Percentiles rank a stretch among this genome's conserved stretches.
Conservation (phyloP, 768 basidiomycete genomes). For the Leccinum boreale region DNA sequence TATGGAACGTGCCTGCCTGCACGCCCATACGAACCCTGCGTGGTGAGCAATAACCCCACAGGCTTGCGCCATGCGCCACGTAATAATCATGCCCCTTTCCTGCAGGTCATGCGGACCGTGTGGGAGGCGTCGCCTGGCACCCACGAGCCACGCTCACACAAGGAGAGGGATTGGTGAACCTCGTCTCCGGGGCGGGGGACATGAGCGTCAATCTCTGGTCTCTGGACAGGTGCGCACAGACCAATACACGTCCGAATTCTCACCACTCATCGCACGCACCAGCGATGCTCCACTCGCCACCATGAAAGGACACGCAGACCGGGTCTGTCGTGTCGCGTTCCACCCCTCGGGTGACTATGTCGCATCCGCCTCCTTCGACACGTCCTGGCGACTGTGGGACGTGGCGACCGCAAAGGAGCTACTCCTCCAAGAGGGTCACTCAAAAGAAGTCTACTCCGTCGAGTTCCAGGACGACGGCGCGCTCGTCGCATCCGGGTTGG, state of each 20-base stretch:
- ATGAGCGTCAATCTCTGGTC: constrained; percentile 87
- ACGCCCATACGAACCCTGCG: constrained; percentile 71
- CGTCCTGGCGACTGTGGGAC: constrained; percentile 98
- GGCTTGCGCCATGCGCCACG: background rate
- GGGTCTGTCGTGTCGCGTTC: constrained; percentile 92
- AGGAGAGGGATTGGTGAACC: constrained; percentile 62
- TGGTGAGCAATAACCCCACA: constrained; percentile 43
- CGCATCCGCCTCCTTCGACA: constrained; percentile 94
- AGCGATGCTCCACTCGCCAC: constrained; percentile 87
- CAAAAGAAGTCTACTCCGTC: constrained; percentile 94
- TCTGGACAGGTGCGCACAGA: constrained; percentile 59
- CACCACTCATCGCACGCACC: constrained; percentile 6
- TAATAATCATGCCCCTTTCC: constrained; percentile 2
- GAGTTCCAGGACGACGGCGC: constrained; percentile 96
- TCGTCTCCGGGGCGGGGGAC: constrained; percentile 91
- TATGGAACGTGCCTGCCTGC: constrained; percentile 95
- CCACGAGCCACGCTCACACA: constrained; percentile 82
- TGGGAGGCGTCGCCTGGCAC: constrained; percentile 98
- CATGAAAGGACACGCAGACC: constrained; percentile 84
- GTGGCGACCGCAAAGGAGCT: constrained; percentile 77
- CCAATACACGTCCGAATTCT: background rate
- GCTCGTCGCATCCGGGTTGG: constrained; percentile 88
- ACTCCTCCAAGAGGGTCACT: constrained; percentile 92
- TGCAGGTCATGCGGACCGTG: constrained; percentile 81
- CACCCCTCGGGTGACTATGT: constrained; percentile 95